A percentile compares a stretch with the other conserved stretches of the same genome.
Conservation (phyloP, 2,329 filamentous ascomycete genomes). For the Colletotrichum lini region DNA sequence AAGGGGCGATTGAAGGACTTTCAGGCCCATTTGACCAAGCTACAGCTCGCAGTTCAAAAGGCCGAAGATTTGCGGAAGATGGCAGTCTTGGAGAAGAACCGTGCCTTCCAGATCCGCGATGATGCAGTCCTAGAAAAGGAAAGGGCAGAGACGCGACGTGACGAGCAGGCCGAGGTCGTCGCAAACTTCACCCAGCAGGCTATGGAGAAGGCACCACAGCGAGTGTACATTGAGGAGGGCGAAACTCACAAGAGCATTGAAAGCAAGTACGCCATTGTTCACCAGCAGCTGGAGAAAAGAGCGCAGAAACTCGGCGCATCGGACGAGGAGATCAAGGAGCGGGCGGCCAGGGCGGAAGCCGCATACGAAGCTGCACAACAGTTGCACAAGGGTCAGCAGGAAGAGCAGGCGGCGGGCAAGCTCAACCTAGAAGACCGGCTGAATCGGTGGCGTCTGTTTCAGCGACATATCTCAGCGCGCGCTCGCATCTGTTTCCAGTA, state of each 20-base stretch:
- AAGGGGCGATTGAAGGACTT: conserved; percentile 53
- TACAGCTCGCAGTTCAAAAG: conserved; percentile 66
- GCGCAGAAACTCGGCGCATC: conserved; percentile 72
- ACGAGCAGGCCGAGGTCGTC: conserved; percentile 64
- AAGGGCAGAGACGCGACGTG: conserved; percentile 62
- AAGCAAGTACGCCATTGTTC: conserved; percentile 68
- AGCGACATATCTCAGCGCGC: conserved; percentile 86
- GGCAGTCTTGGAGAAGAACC: conserved; percentile 74
- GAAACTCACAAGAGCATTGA: conserved; percentile 73
- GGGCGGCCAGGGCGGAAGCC: conserved; percentile 57
- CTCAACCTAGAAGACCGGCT: conserved; percentile 78
- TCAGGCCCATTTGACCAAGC: conserved; percentile 63
- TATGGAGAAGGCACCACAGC: conserved; percentile 62
- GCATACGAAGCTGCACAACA: conserved; percentile 58
- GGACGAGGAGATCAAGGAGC: conserved; percentile 74
- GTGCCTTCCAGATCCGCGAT: conserved; percentile 66
- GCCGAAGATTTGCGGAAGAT: conserved; percentile 65
- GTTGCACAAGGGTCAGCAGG: conserved; percentile 58
- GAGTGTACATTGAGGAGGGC: conserved; percentile 74
- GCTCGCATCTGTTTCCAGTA: conserved; percentile 90
- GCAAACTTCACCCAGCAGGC: conserved; percentile 70
- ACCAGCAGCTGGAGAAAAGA: conserved; percentile 70
- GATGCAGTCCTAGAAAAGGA: conserved; percentile 62
- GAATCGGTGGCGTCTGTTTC: conserved; percentile 84
- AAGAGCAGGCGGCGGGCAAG: conserved; percentile 63